Conservation (phyloP, 768 basidiomycete species). For the Kwoniella newhampshirensis region DNA sequence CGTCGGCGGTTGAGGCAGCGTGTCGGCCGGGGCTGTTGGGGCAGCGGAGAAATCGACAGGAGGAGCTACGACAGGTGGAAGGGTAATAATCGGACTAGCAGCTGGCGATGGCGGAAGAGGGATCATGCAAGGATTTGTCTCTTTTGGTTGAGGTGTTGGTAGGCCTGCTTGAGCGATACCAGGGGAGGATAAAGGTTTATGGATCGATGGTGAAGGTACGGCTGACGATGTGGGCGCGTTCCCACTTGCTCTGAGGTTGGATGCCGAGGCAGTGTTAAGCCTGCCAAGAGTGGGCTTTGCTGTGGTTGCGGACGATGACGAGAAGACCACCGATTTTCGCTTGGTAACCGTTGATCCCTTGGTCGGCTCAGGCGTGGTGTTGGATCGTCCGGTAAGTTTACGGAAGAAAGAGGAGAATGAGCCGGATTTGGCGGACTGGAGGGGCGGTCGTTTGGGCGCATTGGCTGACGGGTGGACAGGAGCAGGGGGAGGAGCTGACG, state of each 20-base stretch:
- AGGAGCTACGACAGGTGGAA: neutral
- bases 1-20: neutral
- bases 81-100: conserved; percentile 8
- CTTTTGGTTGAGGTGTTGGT: conserved; percentile 1
- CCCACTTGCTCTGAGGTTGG: too few species aligned
- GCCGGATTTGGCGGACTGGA: conserved; percentile 4
- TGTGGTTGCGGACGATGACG: too few species aligned
- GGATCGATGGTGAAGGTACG: too few species aligned
- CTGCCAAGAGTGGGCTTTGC: too few species aligned
- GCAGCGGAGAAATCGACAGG: conserved; percentile 1
- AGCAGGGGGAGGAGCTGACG: neutral
- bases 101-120: conserved; percentile 40
- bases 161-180: too few species aligned
- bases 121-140: conserved; percentile 28
- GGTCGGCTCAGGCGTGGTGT: neutral
- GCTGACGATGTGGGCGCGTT: too few species aligned
- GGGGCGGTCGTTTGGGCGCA: neutral
- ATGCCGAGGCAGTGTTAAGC: too few species aligned
- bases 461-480: conserved; percentile 1
- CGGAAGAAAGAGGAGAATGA: conserved; percentile 23
- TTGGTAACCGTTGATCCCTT: conserved; percentile 13
- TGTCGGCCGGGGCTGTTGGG: neutral
- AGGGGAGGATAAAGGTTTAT: too few species aligned
- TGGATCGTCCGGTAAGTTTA: conserved; percentile 20
- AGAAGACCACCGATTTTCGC: conserved; percentile 7